Base-by-base conservation (phyloP, 371 early-diverging fungal genomes). In the Cokeromyces recurvatus region DNA sequence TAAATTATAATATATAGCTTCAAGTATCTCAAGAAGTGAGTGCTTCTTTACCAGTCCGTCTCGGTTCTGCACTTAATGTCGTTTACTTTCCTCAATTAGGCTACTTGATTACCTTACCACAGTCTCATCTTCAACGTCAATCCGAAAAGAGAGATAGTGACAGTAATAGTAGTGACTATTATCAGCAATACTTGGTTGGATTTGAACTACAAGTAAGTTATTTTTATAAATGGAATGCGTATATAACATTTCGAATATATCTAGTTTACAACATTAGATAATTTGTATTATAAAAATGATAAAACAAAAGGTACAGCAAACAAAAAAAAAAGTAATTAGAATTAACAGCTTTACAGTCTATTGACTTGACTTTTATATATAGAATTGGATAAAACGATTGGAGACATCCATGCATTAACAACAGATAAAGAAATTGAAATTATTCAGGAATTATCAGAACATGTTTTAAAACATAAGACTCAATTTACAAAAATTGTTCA, bases 81-180 rank as follows among this genome's bases (percentile, higher is more conserved):
- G 79, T 91, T 6, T 91, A 91, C 54, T 90, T 89, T 57, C 91
- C 91, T 3, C 85, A 87, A 64, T 72, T 91, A 3, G 91, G 91
- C 1, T 91, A 83, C 47, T 57, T 91, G 9, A 68, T 89, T 15
- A 80, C 89, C 1, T 56, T 86, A 3, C 87, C 89, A 54, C 74
- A 69, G 22, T 38, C 16, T 27, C 34, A 38, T 38, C 46, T 35
- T 49, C 64, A 47, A 57, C 65, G 42, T 59, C 64, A 17, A 73
- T 68, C 29, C 62, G 69, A 50, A 39, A 49, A 19, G 61, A 71
- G 21, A 67, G 66, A 4, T 74, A 80, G 3, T 52, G 35, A 34
- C 4, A 34, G 35, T n/a, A n/a, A 4, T 4, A n/a, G 4, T 5
- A 59, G 19, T 17, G 32, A 39, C 12, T 39, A 38, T 27, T 29